Evolutionary conservation across 1,284 basidiomycete genomes (phyloP).

Genomic region (Ganoderma multipileum): DNA sequence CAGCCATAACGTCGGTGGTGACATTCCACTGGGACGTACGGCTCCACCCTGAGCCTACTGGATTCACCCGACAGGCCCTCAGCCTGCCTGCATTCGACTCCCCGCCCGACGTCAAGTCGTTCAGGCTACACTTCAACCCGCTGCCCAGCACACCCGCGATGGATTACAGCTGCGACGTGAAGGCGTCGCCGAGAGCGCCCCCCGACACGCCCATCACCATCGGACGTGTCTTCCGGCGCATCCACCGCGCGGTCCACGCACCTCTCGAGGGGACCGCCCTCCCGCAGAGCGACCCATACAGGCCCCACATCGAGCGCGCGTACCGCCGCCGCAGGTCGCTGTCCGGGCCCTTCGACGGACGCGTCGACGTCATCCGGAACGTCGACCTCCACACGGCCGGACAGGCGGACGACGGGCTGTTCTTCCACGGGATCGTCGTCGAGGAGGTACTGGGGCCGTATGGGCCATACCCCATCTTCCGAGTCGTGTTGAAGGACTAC

Average conservation of each 20-base stretch:
- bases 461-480: neutral
- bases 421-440: neutral
- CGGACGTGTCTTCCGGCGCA: neutral
- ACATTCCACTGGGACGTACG: neutral
- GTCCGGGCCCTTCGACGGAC: neutral
- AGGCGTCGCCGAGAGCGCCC: neutral
- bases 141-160: neutral
- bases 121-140: neutral
- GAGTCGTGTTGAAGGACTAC: neutral
- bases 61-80: neutral
- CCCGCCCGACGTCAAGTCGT: neutral
- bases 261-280: neutral
- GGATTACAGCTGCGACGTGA: neutral
- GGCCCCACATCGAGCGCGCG: neutral
- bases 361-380: neutral
- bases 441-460: neutral
- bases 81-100: neutral
- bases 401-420: neutral
- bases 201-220: neutral
- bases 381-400: neutral
- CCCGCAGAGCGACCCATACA: neutral
- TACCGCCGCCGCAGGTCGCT: neutral
- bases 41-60: neutral
- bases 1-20: neutral
- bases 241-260: neutral